A percentile compares a stretch with the other conserved stretches of the same genome.
phyloP scores from a whole-genome alignment of 2,329 filamentous ascomycete genomes.

The Ceratocystiopsis brevicomis region DNA sequence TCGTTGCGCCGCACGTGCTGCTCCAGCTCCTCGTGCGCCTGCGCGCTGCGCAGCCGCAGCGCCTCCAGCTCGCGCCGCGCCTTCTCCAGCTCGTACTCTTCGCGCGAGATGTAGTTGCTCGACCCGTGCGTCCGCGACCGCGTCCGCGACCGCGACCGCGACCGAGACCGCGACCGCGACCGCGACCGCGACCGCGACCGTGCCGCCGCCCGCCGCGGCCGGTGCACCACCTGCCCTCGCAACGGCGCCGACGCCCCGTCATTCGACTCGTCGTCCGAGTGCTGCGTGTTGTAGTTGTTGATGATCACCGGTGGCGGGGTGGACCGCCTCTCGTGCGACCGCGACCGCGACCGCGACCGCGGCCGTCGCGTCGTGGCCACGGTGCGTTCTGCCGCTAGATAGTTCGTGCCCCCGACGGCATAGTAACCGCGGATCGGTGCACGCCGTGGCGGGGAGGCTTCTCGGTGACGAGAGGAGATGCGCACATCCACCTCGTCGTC shows the following conservation, averaged over 20 bases:
- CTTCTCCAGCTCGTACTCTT: conserved; percentile 20
- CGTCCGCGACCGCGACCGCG: conserved; percentile 12
- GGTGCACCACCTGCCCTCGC: conserved; percentile 15
- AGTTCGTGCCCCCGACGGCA: conserved; percentile 18
- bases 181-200: conserved; percentile 11
- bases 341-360: conserved; percentile 23
- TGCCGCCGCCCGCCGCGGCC: background rate
- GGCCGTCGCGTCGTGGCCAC: conserved; percentile 23
- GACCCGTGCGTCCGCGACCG: conserved; percentile 10
- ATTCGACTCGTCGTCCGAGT: conserved; percentile 23
- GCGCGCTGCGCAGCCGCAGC: conserved; percentile 23
- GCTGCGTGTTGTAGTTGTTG: conserved; percentile 29
- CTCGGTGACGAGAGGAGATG: conserved; percentile 20
- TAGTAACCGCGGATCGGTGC: conserved; percentile 24
- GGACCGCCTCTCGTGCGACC: conserved; percentile 27
- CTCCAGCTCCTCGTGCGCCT: conserved; percentile 24
- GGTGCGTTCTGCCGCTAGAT: conserved; percentile 27
- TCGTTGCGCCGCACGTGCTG: conserved; percentile 31
- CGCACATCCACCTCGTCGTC: conserved; percentile 36
- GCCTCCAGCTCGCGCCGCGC: conserved; percentile 25
- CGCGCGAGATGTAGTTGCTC: conserved; percentile 20
- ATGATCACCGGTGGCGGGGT: conserved; percentile 34
- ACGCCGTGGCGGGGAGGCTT: conserved; percentile 16
- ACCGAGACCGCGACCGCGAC: conserved; percentile 10
- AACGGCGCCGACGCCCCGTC: conserved; percentile 4